Evolutionary conservation across 2,329 filamentous ascomycete species (phyloP).

Genomic region (Volutella citrinella): DNA sequence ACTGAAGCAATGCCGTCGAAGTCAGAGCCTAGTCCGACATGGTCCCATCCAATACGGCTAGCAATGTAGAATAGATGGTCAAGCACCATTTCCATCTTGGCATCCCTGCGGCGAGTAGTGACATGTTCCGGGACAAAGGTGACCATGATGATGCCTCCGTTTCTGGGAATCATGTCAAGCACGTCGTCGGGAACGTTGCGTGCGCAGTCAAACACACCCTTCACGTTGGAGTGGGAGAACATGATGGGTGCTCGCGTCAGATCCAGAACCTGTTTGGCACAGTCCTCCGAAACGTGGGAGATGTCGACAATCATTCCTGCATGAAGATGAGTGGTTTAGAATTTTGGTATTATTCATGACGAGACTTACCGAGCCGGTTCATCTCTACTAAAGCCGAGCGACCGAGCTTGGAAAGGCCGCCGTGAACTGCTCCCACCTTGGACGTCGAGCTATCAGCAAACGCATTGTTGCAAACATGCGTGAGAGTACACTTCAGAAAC

Average conservation of each 20-base stretch:
- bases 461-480: slow-evolving; percentile 24
- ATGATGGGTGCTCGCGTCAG: slow-evolving; percentile 27
- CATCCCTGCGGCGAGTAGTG: slow-evolving; percentile 2
- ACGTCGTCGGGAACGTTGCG: slow-evolving; percentile 36
- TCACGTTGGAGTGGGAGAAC: slow-evolving; percentile 29
- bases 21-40: slow-evolving; percentile 37
- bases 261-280: slow-evolving; percentile 19
- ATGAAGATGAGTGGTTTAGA: not conserved
- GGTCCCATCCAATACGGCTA: slow-evolving; percentile 30
- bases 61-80: slow-evolving; percentile 30
- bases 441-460: slow-evolving; percentile 18
- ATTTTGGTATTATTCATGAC: too few species aligned
- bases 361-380: slow-evolving; percentile 27
- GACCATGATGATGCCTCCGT: slow-evolving; percentile 39
- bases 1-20: slow-evolving; percentile 27
- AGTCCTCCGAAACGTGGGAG: slow-evolving; percentile 27
- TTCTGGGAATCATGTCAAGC: slow-evolving; percentile 30
- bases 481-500: slow-evolving; percentile 17
- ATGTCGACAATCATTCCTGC: slow-evolving; percentile 27
- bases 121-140: slow-evolving; percentile 30
- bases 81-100: slow-evolving; percentile 20
- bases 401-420: slow-evolving; percentile 27
- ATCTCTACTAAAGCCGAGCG: slow-evolving; percentile 29
- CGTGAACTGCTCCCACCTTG: slow-evolving; percentile 17
- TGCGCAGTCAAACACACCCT: slow-evolving; percentile 4